phyloP scores from a whole-genome alignment of 768 basidiomycete species.

The Gyrodon lividus region DNA sequence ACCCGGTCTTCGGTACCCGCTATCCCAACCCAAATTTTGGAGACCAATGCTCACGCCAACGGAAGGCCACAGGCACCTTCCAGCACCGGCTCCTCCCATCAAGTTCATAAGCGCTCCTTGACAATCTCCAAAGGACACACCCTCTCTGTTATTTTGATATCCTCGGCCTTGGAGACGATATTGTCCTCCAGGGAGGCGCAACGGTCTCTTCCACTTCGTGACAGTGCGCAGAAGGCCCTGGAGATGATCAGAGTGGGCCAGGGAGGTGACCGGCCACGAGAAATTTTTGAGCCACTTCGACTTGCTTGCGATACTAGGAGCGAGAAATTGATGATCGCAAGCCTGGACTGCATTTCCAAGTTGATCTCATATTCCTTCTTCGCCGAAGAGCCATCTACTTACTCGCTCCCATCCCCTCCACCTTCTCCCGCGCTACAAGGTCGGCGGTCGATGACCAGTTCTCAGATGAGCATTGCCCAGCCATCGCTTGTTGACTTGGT shows the following conservation, averaged over 20 bases:
- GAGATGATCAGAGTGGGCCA: constrained; percentile 77
- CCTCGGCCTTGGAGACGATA: constrained; percentile 84
- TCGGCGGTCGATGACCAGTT: constrained; percentile 41
- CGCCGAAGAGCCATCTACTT: constrained; percentile 55
- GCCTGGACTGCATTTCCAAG: constrained; percentile 96
- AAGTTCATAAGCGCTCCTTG: constrained; percentile 53
- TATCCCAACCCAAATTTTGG: constrained; percentile 4
- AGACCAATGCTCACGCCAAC: constrained; percentile 16
- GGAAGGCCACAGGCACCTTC: constrained; percentile 20
- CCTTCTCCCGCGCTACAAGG: constrained; percentile 60
- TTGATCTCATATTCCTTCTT: constrained; percentile 98
- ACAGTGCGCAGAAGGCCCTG: constrained; percentile 77
- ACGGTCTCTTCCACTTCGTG: constrained; percentile 75
- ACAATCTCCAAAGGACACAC: constrained; percentile 68
- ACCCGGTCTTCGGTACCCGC: constrained; percentile 6
- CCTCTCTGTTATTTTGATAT: constrained; percentile 77
- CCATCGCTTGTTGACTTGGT: constrained; percentile 90
- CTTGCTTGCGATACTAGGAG: constrained; percentile 94
- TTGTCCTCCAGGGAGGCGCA: constrained; percentile 86
- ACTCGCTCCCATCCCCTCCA: constrained; percentile 66
- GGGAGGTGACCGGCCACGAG: constrained; percentile 74
- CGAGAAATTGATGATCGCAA: constrained; percentile 94
- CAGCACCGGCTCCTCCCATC: constrained; percentile 13
- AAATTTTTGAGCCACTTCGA: constrained; percentile 94
- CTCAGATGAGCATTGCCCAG: constrained; percentile 51